Conservation (phyloP, 1,139 yeast genomes). For the Diutina neorugosa region DNA sequence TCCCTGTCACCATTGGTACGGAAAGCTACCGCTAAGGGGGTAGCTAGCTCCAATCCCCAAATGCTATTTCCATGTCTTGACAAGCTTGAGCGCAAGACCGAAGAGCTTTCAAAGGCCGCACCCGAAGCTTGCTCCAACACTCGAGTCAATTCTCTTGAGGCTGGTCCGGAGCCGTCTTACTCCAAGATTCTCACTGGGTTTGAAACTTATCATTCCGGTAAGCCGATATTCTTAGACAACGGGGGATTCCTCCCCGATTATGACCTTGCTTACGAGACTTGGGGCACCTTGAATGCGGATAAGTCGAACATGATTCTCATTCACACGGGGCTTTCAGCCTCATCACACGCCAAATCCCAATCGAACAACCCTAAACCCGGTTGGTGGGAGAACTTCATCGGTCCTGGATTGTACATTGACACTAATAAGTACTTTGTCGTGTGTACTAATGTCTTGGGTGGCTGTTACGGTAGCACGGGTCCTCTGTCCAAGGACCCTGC, state of each 20-base stretch:
- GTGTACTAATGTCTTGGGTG: conserved; percentile 87
- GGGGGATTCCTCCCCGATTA: conserved; percentile 71
- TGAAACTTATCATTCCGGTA: conserved; percentile 38
- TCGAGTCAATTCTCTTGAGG: conserved; percentile 34
- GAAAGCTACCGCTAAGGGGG: conserved; percentile 4
- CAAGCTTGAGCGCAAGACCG: conserved; percentile 48
- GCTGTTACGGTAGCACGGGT: conserved; percentile 93
- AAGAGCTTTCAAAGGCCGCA: conserved; percentile 14
- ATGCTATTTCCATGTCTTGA: conserved; percentile 83
- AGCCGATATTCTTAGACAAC: conserved; percentile 62
- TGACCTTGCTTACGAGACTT: conserved; percentile 79
- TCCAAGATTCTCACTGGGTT: conserved; percentile 61
- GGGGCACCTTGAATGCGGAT: conserved; percentile 52
- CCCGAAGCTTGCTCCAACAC: conserved; percentile 8
- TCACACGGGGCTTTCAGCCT: conserved; percentile 88
- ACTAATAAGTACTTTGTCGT: conserved; percentile 71
- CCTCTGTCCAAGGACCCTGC: conserved; percentile 77
- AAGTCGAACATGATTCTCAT: conserved; percentile 64
- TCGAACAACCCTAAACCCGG: conserved; percentile 59
- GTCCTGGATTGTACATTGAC: conserved; percentile 70
- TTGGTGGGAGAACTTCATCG: conserved; percentile 95
- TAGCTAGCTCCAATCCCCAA: conserved; percentile 39
- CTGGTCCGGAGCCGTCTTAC: conserved; percentile 83
- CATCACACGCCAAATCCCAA: conserved; percentile 90
- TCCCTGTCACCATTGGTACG: neutral